These are phyloP conservation scores for Lanmaoa rubissima DNA, from an alignment of 768 basidiomycete genomes.

Conservation along the genomic window DNA sequence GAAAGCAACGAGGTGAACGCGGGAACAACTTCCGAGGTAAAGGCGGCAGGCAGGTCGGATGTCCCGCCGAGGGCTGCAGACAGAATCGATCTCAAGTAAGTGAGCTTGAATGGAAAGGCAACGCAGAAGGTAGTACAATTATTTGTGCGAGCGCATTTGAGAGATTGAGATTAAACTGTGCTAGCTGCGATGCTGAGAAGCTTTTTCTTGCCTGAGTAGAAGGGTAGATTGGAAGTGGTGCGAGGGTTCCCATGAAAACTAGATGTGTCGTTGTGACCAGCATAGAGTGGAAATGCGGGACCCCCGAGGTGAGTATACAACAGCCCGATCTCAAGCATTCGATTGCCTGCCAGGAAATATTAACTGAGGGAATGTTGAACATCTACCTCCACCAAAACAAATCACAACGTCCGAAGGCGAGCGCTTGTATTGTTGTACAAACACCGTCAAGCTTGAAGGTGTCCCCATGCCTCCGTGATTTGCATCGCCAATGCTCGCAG, in stretches of 20 bases:
- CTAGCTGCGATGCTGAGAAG: slow-evolving; percentile 51
- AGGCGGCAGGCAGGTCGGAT: slow-evolving; percentile 31
- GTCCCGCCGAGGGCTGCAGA: slow-evolving; percentile 36
- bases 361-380: no score
- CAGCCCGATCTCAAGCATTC: no score
- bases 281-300: no score
- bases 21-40: slow-evolving; percentile 50
- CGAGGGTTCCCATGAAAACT: slow-evolving; percentile 23
- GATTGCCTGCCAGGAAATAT: no score
- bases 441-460: no score
- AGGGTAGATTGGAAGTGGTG: slow-evolving; percentile 55
- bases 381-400: no score
- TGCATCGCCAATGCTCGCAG: no score
- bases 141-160: slow-evolving; percentile 45
- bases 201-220: slow-evolving; percentile 46
- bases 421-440: no score
- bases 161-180: slow-evolving; percentile 47
- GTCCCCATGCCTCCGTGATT: no score
- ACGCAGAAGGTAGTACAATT: slow-evolving; percentile 56
- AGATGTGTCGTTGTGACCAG: no score
- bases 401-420: no score
- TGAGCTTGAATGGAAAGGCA: slow-evolving; percentile 46
- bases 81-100: slow-evolving; percentile 47
- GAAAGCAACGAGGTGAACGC: slow-evolving; percentile 52
- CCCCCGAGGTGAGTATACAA: no score